Evolutionary conservation across 768 basidiomycete genomes (phyloP).

Genomic region (Cytidiella melzeri): DNA sequence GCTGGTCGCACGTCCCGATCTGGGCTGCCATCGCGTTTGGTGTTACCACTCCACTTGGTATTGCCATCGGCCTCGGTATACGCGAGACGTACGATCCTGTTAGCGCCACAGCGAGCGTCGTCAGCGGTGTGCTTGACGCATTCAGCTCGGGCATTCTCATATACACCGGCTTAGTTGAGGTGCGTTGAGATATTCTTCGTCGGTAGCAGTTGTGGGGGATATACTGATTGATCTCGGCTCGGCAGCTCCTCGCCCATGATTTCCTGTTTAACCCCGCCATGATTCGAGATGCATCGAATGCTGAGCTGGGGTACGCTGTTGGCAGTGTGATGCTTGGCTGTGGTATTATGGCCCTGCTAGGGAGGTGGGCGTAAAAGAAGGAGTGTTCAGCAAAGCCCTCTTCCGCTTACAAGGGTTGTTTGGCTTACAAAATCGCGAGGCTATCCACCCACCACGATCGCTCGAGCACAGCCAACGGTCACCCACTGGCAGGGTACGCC

Average conservation of each 20-base stretch:
- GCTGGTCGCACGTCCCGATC: conserved; percentile 52
- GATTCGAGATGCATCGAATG: conserved; percentile 52
- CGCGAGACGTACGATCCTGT: conserved; percentile 76
- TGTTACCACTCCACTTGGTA: conserved; percentile 76
- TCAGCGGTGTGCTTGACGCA: conserved; percentile 81
- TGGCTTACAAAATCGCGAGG: too few species aligned
- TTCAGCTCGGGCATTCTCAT: conserved; percentile 83
- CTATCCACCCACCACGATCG: too few species aligned
- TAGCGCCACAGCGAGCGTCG: conserved; percentile 68
- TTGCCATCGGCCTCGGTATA: conserved; percentile 83
- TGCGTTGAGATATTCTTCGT: conserved; percentile 24
- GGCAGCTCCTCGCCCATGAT: conserved; percentile 86
- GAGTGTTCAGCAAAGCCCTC: too few species aligned
- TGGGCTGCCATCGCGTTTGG: conserved; percentile 61
- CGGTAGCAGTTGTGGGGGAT: background rate
- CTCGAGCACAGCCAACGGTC: too few species aligned
- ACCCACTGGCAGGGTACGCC: too few species aligned
- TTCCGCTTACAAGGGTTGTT: too few species aligned
- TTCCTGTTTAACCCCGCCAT: conserved; percentile 88
- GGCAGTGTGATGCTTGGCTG: conserved; percentile 77
- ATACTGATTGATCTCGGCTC: background rate
- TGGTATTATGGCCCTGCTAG: conserved; percentile 84
- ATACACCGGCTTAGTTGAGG: conserved; percentile 87
- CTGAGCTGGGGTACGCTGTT: conserved; percentile 65
- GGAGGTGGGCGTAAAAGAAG: conserved; percentile 71